Evolutionary conservation across 2,329 filamentous ascomycete genomes (phyloP), one percentile per base, ranked within the genome.

Genomic region (Pseudogymnoascus sp.): DNA sequence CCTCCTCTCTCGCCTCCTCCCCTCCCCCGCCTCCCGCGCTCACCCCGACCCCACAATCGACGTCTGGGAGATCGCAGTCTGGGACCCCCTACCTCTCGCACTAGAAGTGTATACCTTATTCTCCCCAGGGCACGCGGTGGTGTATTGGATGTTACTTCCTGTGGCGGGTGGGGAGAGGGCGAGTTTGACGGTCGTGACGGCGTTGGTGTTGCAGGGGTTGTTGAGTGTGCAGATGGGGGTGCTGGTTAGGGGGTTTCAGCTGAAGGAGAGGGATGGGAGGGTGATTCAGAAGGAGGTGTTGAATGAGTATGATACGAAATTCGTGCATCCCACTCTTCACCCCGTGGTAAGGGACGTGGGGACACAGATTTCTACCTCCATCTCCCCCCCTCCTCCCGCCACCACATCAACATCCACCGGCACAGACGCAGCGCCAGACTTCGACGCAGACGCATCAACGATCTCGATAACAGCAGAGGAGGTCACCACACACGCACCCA

Each of bases 271-370:
- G 73, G 95, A 99, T 75, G 85, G 85, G 1, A 82, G 87, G 1
- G 83, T 97, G 57, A 89, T 99, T 65, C 92, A 96, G 69, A 92
- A 89, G 70, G 90, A 98, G 76, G 93, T 98, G 4, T 82, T 98
- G 77, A 88, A 92, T 74, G 95, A 99, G 77, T 99, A 99, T 73
- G 92, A 98, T 73, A 90, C 86, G 69, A 99, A 99, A 78, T 97
- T 89, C 72, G 95, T 99, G 0, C 92, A 96, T 72, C 95, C 95
- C 1, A 84, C 88, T 10, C 84, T 96, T n/a, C 90, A 96, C 70
- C 90, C 89, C 6, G 80, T 90, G 4, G 90, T 96, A 68, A 80
- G 87, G 68, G 85, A 89, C 71, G 92, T 93, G 1, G 90, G 86
- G 5, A 95, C 90, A 0, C 93, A 98, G 75, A 88, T 89, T 65